A percentile compares a stretch with the other conserved stretches of the same genome.
Conservation (phyloP, 2,329 filamentous ascomycete species). For the Talaromyces sp. region DNA sequence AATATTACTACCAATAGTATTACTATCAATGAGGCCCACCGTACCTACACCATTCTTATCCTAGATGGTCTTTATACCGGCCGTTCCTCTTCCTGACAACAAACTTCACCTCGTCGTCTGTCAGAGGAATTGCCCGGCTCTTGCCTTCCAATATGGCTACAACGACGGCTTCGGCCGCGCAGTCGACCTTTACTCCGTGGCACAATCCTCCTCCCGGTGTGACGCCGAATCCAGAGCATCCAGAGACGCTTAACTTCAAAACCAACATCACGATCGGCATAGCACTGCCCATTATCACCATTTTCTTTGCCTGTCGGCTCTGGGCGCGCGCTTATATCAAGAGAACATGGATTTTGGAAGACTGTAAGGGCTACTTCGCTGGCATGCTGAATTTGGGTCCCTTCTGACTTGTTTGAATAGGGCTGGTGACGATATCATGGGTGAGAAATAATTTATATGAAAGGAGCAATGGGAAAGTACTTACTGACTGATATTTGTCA, state of each 20-base stretch:
- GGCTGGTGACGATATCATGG: slow-evolving; percentile 10
- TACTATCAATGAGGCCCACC: neutral
- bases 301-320: slow-evolving; percentile 5
- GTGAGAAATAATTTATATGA: neutral
- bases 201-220: slow-evolving; percentile 6
- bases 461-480: neutral
- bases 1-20: too few species aligned
- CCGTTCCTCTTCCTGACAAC: neutral
- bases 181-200: slow-evolving; percentile 7
- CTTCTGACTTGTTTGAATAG: neutral
- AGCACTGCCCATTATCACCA: slow-evolving; percentile 2
- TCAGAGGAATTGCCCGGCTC: neutral
- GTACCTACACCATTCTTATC: neutral
- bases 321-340: slow-evolving; percentile 7
- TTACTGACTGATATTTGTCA: neutral
- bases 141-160: slow-evolving; percentile 4
- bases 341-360: slow-evolving; percentile 10
- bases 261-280: slow-evolving; percentile 11
- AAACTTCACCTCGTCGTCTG: neutral
- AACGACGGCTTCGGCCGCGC: neutral
- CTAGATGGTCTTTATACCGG: neutral
- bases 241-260: slow-evolving; percentile 3
- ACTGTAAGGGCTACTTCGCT: neutral
- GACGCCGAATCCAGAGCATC: slow-evolving; percentile 3
- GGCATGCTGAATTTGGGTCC: neutral